Base-by-base conservation (phyloP, 768 basidiomycete genomes). In the Lentinula sp. region DNA sequence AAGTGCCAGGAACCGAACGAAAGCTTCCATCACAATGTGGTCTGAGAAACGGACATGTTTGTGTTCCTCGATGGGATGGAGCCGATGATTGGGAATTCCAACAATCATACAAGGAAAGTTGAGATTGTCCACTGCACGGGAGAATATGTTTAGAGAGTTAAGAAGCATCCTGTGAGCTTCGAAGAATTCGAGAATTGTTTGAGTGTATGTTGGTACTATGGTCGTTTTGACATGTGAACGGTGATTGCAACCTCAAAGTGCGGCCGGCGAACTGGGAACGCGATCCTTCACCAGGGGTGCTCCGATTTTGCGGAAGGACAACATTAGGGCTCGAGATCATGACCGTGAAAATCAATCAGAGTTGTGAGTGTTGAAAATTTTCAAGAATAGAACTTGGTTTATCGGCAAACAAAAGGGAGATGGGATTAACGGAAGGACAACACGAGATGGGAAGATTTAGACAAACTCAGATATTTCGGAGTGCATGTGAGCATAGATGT, bases 191-290 rank as follows among this genome's bases (percentile, higher is more conserved):
- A 35, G 32, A 39, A 54, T 54, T 16, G 12, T 7, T 39, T 54
- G 13, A 28, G 28, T 39, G 35, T 54, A 36, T 20, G 36, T 10
- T 36, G 18, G 36, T 41, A 28, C 28, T 28, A 10, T 46, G 13
- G 37, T 37, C 10, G 18, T 5, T 41, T 56, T 56, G 55, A 56
- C 55, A 41, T 56, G 55, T 56, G 55, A 56, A 56, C 55, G 55
- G 55, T 41, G 55, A 43, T 56, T 56, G 41, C 55, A 28, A 39
- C 18, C 36, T 46, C 20, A 23, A 20, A 41, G 55, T 56, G 55
- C 55, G 51, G 12, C 35, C 35, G 33, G 18, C 13, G 51, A 53
- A n/a, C 35, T 16, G 12, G 51, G 37, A 39, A 39, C 37, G 37
- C 37, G 45, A 18, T 45, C 43, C 15, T 45, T 18, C 9, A n/a